Evolutionary conservation across 495 filamentous ascomycete species (phyloP).

Genomic region (Chaetomium cochliodes): DNA sequence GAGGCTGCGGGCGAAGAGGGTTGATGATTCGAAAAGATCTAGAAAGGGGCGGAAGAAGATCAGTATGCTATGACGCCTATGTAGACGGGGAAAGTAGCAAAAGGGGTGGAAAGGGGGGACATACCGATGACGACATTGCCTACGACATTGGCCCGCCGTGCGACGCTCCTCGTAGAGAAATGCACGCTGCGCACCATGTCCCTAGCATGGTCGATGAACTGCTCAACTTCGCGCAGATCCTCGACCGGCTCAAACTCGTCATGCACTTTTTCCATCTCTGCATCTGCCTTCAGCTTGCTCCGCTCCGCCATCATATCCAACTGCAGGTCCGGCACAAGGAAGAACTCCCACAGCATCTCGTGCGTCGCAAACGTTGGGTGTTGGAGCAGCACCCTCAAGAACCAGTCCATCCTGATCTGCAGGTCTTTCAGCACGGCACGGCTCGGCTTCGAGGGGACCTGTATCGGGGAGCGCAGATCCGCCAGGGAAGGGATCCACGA

Average conservation of each 20-base stretch:
- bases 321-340: conserved; percentile 92
- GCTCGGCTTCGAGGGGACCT: conserved; percentile 88
- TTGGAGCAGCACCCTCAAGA: conserved; percentile 77
- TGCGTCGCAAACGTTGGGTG: conserved; percentile 96
- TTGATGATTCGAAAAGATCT: conserved; percentile 70
- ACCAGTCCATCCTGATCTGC: conserved; percentile 81
- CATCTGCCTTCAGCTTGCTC: conserved; percentile 79
- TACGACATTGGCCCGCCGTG: conserved; percentile 64
- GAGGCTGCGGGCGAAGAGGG: conserved; percentile 56
- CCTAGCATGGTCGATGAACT: conserved; percentile 84
- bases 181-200: conserved; percentile 84
- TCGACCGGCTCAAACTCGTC: conserved; percentile 85
- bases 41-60: conserved; percentile 23
- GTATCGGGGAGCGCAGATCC: conserved; percentile 81
- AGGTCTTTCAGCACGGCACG: conserved; percentile 82
- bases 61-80: not conserved
- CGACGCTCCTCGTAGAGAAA: conserved; percentile 73
- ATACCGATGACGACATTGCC: conserved; percentile 57
- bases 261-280: conserved; percentile 74
- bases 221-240: conserved; percentile 87
- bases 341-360: conserved; percentile 99
- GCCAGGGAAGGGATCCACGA: conserved; percentile 86
- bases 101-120: conserved; percentile 33
- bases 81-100: conserved; percentile 27
- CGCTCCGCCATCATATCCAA: conserved; percentile 86